Evolutionary conservation across 164 flowering plant genomes (phyloP), one percentile per base, ranked within the genome.

Genomic region (Tinospora cordifolia): DNA sequence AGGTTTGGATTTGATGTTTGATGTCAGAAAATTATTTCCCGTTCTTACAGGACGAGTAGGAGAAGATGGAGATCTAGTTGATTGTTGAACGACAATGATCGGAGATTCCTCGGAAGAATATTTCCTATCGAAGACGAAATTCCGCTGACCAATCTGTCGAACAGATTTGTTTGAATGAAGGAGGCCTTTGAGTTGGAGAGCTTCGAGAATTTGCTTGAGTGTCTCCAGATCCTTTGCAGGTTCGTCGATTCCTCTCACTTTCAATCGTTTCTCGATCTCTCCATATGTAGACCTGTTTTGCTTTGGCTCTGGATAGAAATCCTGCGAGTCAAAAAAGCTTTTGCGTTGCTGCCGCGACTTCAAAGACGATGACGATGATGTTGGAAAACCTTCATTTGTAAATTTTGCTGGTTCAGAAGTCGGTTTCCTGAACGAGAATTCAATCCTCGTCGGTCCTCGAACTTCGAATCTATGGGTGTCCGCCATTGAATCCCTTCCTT

Each of bases 121-220:
- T 51, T 27, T 78, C 36, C 78, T 74, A 34, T 87, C 90, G 75
- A 76, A 78, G 15, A 88, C 82, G 69, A 86, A 71, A 78, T 87
- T 86, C 59, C 83, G 78, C 44, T 62, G 69, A 41, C 62, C 72
- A 49, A 71, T 60, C 47, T 51, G 80, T 22, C 67, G 73, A 2
- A 68, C 27, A 1, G 83, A 38, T 71, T 75, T 82, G 65, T 65
- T 79, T 6, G 89, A 79, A 75, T 88, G 97, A 1, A 92, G 73
- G 1, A 94, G 89, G 27, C 97, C 99, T 80, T 94, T 92, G 69
- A 94, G 88, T 62, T 89, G 99, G 77, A 92, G 69, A 58, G 93
- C 99, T 46, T 92, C 97, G 27, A 94, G 89, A 73, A 92, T 89
- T 72, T 94, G 95, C 79, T 86, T 94, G 71, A 90, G 75, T 0